phyloP scores from a whole-genome alignment of 23 red algal species.

The Porphyridium purpureum region DNA sequence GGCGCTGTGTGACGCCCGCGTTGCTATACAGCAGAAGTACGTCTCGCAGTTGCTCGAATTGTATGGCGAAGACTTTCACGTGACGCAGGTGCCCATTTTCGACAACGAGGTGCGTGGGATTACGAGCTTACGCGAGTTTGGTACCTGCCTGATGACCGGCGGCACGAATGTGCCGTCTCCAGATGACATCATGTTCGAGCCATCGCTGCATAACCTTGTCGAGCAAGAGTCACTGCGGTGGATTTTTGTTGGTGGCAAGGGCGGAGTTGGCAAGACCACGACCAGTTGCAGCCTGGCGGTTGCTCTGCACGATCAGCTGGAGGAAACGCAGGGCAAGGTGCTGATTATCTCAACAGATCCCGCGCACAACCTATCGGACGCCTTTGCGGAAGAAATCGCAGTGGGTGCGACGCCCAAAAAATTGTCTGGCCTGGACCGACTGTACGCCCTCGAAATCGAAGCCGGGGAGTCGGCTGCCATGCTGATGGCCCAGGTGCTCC shows the following conservation, averaged over 20 bases:
- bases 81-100: constrained; percentile 71
- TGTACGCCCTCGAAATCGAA: constrained; percentile 74
- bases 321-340: constrained; percentile 31
- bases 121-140: too few species aligned
- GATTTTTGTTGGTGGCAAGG: constrained; percentile 76
- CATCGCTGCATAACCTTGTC: constrained; percentile 58
- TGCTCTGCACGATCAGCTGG: constrained; percentile 18
- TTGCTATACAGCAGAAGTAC: constrained; percentile 79
- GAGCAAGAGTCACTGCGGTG: constrained; percentile 38
- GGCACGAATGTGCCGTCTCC: too few species aligned
- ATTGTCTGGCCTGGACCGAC: constrained; percentile 7
- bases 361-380: constrained; percentile 90
- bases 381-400: constrained; percentile 82
- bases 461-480: constrained; percentile 23
- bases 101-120: constrained; percentile 66
- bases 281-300: constrained; percentile 62
- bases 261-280: constrained; percentile 91
- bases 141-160: too few species aligned
- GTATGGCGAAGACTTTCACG: constrained; percentile 94
- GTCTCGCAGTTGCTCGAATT: constrained; percentile 88
- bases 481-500: constrained; percentile 11
- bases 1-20: constrained; percentile 53
- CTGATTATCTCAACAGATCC: constrained; percentile 94
- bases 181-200: constrained; percentile 45
- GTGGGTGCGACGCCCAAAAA: constrained; percentile 19